Base-by-base conservation (phyloP, 2,329 filamentous ascomycete species). In the Gyromitra esculenta region DNA sequence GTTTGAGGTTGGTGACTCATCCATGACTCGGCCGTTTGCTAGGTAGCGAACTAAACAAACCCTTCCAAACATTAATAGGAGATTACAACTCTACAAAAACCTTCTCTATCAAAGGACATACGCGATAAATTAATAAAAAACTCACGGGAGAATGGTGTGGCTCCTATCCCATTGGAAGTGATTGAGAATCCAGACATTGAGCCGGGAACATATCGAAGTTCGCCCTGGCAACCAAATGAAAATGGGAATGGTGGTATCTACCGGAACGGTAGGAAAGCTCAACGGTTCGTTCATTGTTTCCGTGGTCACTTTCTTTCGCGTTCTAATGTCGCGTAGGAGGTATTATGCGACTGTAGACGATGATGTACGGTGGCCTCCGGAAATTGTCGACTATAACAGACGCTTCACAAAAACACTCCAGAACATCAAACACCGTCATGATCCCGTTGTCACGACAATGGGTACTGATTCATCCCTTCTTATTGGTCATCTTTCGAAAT, bases 401-500 rank as follows among this genome's bases (percentile, higher is more conserved):
- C 90, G 90, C 81, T 98, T 99, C 82, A 90, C 94, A 62, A 90
- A 94, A 83, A 93, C 92, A 2, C 87, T 99, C 59, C 92, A 98
- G 83, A 91, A 91, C 81, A 98, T 99, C 86, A 99, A 99, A 87
- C 88, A 94, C 83, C 88, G 96, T 82, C 96, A 99, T 85, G 96
- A 99, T 84, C 91, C 95, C 81, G 96, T 99, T 78, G 96, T 99
- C 63, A 99, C 96, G 18, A 99, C 96, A 6, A 96, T 99, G 85
- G 83, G 83, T 84, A 81, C 21, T 80, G 57, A 73, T 54, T 39
- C 56, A 45, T 60, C 57, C 64, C 21, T 54, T 59, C 60, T 41
- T 9, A 62, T 66, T 59, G 39, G 57, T 6, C 31, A 39, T 43
- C 41, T 15, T 60, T 37, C 25, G 15, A 25, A 65, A 70, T 59